phyloP scores from a whole-genome alignment of 257 asterid genomes.

The Solanum gandarillasii region DNA sequence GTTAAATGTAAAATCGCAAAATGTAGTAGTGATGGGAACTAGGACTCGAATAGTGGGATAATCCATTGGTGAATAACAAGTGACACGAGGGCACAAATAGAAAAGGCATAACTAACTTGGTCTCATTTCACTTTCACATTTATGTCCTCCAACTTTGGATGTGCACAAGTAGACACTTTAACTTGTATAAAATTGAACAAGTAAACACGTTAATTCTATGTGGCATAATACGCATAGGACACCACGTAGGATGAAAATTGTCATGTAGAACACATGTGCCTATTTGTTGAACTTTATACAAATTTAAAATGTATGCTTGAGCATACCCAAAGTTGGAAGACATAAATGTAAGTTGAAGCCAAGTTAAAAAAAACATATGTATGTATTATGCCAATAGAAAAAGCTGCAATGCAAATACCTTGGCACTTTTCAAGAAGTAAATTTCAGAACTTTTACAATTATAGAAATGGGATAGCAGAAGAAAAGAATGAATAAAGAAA shows the following conservation, averaged over 20 bases:
- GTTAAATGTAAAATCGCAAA: background rate
- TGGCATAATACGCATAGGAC: background rate
- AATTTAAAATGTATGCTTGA: background rate
- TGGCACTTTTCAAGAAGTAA: background rate
- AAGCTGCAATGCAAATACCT: background rate
- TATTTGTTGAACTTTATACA: too few species aligned
- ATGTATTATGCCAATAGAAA: background rate
- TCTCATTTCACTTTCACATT: background rate
- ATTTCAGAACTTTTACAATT: background rate
- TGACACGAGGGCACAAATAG: background rate
- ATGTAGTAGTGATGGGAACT: background rate
- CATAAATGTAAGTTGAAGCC: background rate
- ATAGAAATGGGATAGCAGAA: background rate
- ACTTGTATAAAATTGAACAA: background rate
- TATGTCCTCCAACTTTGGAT: too few species aligned
- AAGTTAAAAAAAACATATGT: background rate
- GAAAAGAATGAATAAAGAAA: background rate
- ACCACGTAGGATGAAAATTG: background rate
- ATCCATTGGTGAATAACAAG: background rate
- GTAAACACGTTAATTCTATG: background rate
- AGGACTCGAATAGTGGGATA: background rate
- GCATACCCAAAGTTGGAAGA: background rate
- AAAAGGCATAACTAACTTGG: background rate
- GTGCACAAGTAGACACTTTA: background rate
- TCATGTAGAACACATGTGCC: background rate